phyloP scores from a whole-genome alignment of 345 rosid genomes.

The Microthlaspi erraticum region DNA sequence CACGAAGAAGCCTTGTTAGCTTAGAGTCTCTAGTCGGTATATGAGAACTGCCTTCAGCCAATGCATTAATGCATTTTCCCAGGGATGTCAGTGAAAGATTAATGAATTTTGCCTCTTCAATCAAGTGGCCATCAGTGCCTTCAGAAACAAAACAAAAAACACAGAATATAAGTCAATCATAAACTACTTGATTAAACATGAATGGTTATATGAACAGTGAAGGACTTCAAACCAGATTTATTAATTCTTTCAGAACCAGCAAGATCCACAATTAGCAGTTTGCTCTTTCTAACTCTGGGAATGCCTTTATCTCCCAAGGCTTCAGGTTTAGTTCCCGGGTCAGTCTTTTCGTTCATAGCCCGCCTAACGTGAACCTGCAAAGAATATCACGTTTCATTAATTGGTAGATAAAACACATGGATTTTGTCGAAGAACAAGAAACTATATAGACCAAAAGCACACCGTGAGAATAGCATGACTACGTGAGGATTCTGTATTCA shows the following conservation, averaged over 20 bases:
- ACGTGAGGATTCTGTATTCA: constrained; percentile 95
- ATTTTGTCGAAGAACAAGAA: constrained; percentile 26
- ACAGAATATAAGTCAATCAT: constrained; percentile 6
- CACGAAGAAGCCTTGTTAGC: constrained; percentile 93
- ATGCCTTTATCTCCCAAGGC: constrained; percentile 50
- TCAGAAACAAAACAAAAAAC: constrained; percentile 26
- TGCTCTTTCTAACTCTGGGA: constrained; percentile 83
- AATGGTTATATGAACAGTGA: constrained; percentile 17
- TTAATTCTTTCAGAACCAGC: constrained; percentile 96
- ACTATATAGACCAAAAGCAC: constrained; percentile 36
- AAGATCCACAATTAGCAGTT: constrained; percentile 92
- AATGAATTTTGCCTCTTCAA: constrained; percentile 95
- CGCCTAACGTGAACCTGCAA: constrained; percentile 70
- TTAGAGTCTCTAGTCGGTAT: constrained; percentile 96
- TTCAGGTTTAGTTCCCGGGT: constrained; percentile 48
- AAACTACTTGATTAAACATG: constrained; percentile 11
- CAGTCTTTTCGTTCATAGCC: constrained; percentile 55
- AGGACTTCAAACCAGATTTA: constrained; percentile 71
- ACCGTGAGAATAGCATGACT: constrained; percentile 97
- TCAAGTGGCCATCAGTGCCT: constrained; percentile 89
- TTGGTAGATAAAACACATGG: constrained; percentile 11
- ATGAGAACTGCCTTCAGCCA: constrained; percentile 92
- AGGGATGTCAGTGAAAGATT: constrained; percentile 92
- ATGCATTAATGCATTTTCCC: constrained; percentile 94
- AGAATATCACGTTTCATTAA: constrained; percentile 26